Percentiles rank a stretch among this genome's conserved stretches.
phyloP scores from a whole-genome alignment of 2,329 filamentous ascomycete genomes.

The Ophiostoma montium region DNA sequence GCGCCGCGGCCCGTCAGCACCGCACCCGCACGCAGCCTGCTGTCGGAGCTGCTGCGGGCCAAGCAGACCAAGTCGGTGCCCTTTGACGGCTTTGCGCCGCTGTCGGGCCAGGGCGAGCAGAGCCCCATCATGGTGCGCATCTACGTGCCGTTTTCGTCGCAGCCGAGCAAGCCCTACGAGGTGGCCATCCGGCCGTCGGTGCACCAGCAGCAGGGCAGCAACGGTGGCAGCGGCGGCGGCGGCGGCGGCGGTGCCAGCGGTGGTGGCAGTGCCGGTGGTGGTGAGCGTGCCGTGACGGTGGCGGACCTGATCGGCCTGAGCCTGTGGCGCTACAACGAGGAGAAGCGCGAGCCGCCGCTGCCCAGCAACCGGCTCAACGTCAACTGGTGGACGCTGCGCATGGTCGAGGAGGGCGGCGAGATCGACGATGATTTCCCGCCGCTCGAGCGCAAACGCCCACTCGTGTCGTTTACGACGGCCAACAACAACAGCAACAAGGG shows the following conservation, averaged over 20 bases:
- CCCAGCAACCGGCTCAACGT: slow-evolving; percentile 55
- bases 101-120: slow-evolving; percentile 65
- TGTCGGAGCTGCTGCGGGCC: slow-evolving; percentile 59
- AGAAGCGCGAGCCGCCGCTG: slow-evolving; percentile 56
- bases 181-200: slow-evolving; percentile 57
- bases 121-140: slow-evolving; percentile 65
- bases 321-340: slow-evolving; percentile 64
- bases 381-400: slow-evolving; percentile 69
- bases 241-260: too few relatives aligned
- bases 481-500: slow-evolving; percentile 66
- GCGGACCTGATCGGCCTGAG: slow-evolving; percentile 71
- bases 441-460: slow-evolving; percentile 55
- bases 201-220: slow-evolving; percentile 47
- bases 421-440: slow-evolving; percentile 77
- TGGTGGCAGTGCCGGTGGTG: too few relatives aligned
- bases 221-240: too few relatives aligned
- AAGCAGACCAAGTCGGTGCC: slow-evolving; percentile 58
- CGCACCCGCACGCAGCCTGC: slow-evolving; percentile 52
- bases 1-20: slow-evolving; percentile 54
- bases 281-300: slow-evolving; percentile 52
- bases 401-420: slow-evolving; percentile 74
- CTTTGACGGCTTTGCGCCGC: slow-evolving; percentile 61
- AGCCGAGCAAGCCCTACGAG: slow-evolving; percentile 51
- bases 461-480: slow-evolving; percentile 69
- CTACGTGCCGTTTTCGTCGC: slow-evolving; percentile 57